These are phyloP conservation scores for Fusarium liriodendri DNA, from an alignment of 2,329 filamentous ascomycete species.

Conservation along the genomic window DNA sequence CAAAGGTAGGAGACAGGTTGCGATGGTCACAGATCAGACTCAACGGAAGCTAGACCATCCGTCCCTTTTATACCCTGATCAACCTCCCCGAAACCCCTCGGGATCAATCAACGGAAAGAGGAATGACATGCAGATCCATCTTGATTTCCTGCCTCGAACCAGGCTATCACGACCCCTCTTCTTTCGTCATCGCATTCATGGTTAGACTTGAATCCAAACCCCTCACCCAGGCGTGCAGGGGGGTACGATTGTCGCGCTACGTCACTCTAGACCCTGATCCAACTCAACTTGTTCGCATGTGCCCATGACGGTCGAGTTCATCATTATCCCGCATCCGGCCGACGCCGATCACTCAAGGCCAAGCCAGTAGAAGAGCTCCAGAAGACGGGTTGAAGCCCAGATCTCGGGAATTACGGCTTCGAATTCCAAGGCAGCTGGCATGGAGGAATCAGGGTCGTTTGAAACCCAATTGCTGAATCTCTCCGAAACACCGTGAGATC, in stretches of 20 bases:
- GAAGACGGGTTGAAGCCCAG: neutral
- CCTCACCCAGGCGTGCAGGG: conserved; percentile 19
- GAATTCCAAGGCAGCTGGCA: neutral
- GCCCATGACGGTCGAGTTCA: conserved; percentile 9
- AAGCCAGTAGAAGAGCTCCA: neutral
- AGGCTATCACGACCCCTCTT: conserved; percentile 21
- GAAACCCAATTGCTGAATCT: conserved; percentile 1
- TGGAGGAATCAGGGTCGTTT: neutral
- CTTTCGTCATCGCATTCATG: conserved; percentile 28
- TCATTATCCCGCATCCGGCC: conserved; percentile 4
- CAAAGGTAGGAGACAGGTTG: neutral
- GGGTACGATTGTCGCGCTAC: conserved; percentile 23
- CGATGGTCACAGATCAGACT: neutral
- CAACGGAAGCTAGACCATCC: neutral
- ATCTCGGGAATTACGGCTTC: conserved; percentile 1
- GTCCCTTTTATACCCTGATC: conserved; percentile 32
- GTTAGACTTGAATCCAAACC: conserved; percentile 11
- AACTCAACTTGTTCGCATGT: neutral
- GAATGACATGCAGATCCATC: conserved; percentile 33
- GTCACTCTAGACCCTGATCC: conserved; percentile 40
- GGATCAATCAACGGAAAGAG: conserved; percentile 14
- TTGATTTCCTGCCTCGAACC: conserved; percentile 15
- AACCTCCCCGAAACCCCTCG: neutral
- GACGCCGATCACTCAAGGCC: neutral
- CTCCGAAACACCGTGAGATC: conserved; percentile 3